phyloP scores from a whole-genome alignment of 768 basidiomycete species.

The Gyrodon lividus region DNA sequence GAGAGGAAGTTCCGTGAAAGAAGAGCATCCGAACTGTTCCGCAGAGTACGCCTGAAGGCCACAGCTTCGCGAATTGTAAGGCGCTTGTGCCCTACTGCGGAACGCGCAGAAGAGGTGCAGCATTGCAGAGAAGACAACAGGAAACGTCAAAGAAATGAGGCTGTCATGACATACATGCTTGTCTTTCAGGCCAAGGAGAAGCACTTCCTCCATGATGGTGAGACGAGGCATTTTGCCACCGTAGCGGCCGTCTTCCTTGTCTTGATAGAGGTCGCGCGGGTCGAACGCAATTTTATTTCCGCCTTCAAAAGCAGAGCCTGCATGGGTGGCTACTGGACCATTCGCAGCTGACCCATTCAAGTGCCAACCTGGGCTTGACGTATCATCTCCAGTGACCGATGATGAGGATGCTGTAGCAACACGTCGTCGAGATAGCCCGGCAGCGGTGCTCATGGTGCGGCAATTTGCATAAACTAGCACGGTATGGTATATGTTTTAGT shows the following conservation, averaged over 20 bases:
- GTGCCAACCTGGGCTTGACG: constrained; percentile 28
- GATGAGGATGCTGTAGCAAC: constrained; percentile 44
- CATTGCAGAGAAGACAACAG: constrained; percentile 7
- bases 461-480: constrained; percentile 18
- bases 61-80: neutral
- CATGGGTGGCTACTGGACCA: constrained; percentile 48
- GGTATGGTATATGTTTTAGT: neutral
- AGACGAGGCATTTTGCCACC: constrained; percentile 79
- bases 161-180: constrained; percentile 68
- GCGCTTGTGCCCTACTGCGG: constrained; percentile 19
- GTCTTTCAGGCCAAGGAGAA: constrained; percentile 92
- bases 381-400: constrained; percentile 39
- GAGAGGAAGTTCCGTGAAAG: constrained; percentile 21
- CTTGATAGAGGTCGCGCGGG: constrained; percentile 82
- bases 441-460: constrained; percentile 47
- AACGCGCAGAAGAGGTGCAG: constrained; percentile 4
- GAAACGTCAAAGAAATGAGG: constrained; percentile 1
- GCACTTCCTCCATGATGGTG: constrained; percentile 96
- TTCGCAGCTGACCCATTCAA: constrained; percentile 31
- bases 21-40: constrained; percentile 4
- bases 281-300: constrained; percentile 91
- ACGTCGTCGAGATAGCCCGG: constrained; percentile 58
- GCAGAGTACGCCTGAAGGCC: neutral
- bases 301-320: constrained; percentile 82
- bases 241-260: constrained; percentile 57